phyloP scores from a whole-genome alignment of 306 rosid species.

The Lathyrus sativus region DNA sequence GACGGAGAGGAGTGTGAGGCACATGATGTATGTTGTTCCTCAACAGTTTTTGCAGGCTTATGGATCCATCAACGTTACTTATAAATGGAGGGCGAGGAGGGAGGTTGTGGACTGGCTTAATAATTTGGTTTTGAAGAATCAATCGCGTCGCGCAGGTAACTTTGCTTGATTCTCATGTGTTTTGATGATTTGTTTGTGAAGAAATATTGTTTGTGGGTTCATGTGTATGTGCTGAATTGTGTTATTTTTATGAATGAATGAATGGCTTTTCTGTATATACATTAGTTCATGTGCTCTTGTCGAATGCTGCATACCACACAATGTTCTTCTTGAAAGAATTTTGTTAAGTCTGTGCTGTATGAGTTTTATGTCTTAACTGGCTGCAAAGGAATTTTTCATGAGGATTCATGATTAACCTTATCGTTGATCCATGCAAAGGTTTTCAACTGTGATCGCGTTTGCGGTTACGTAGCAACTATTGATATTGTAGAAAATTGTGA shows the following conservation, averaged over 20 bases:
- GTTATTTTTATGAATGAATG: background rate
- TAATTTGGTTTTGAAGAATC: conserved; percentile 51
- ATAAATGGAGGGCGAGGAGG: conserved; percentile 78
- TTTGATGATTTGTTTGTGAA: background rate
- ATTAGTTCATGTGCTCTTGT: background rate
- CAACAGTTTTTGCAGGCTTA: conserved; percentile 56
- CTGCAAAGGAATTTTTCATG: background rate
- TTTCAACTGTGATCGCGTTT: background rate
- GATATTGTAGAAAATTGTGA: conserved; percentile 1
- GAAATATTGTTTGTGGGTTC: background rate
- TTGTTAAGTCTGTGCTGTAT: conserved; percentile 18
- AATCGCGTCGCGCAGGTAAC: conserved; percentile 26
- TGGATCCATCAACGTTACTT: conserved; percentile 47
- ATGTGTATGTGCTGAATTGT: background rate
- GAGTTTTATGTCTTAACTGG: conserved; percentile 12
- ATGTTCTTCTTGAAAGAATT: conserved; percentile 9
- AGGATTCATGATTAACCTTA: background rate
- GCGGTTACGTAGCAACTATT: background rate
- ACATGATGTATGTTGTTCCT: conserved; percentile 76
- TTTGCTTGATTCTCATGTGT: conserved; percentile 32
- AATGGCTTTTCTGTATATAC: background rate
- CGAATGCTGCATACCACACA: background rate
- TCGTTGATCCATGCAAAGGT: background rate
- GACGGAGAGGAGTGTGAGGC: conserved; percentile 89
- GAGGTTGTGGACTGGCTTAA: conserved; percentile 85